Evolutionary conservation across 2,329 filamentous ascomycete genomes (phyloP), one percentile per base, ranked within the genome.

Genomic region (Pseudogymnoascus sp.): DNA sequence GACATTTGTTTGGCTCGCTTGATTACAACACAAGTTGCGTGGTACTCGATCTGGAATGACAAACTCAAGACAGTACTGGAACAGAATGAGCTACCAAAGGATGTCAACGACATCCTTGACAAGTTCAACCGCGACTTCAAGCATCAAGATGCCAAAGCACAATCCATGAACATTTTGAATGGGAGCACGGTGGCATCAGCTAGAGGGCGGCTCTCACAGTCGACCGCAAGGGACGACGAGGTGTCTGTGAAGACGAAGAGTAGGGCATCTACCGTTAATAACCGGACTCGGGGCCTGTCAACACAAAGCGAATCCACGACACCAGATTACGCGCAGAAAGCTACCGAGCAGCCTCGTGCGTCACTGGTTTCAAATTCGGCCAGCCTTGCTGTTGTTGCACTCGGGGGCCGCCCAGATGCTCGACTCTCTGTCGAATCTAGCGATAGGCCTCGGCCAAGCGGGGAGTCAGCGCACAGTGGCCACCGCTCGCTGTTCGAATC

Each of bases 1-100:
- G 89, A 91, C 67, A 86, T 88, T 21, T 92, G 90, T 67, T 79
- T 96, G 41, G 83, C 82, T 61, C 91, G 90, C 67, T 90, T 97
- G 68, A 83, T 96, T 65, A 84, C 88, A 64, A 86, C 95, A 48
- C 92, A 96, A 72, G 81, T 83, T 15, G 80, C 83, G 56, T 99
- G 92, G 92, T 92, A 86, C 70, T 79, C 80, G 60, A 84, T 90
- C 37, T 92, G 91, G 84, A 86, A 88, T 67, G 86, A 89, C 66
- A 96, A 95, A 75, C 82, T 96, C 63, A 84, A 83, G 65, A 80
- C 82, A 7, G 82, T 94, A 2, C 78, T 96, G 4, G 84, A 85
- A 33, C 83, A 88, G 59, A 77, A 78, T 55, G 74, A 78, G 10
- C 77, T 86, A 57, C 81, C 85, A 6, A 83, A 85, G 12, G 85